Evolutionary conservation across 768 basidiomycete species (phyloP).

Genomic region (Termitomyces sp.): DNA sequence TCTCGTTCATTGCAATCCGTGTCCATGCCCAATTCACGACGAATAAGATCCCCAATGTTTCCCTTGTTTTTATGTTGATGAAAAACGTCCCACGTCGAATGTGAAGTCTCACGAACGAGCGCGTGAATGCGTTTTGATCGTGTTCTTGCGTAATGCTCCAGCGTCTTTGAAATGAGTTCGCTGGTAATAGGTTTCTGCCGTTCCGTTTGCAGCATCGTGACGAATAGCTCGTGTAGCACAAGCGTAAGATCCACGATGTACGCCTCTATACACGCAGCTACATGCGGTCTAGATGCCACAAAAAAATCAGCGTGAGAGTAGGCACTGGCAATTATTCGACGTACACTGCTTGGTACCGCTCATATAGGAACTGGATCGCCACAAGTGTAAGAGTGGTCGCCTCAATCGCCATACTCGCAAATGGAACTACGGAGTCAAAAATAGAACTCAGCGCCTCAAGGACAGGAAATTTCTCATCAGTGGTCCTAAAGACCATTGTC

Average conservation of each 20-base stretch:
- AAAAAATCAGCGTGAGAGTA: background rate
- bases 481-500: background rate
- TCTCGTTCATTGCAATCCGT: background rate
- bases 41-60: background rate
- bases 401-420: conserved; percentile 1
- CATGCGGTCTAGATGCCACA: background rate
- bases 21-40: background rate
- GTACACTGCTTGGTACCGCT: background rate
- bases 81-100: background rate
- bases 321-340: background rate
- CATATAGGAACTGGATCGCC: background rate
- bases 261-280: conserved; percentile 7
- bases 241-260: conserved; percentile 17
- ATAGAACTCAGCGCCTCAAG: background rate
- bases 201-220: background rate
- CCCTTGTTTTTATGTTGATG: background rate
- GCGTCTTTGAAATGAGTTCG: background rate
- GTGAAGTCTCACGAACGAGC: background rate
- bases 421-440: background rate
- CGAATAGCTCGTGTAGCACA: conserved; percentile 12
- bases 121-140: background rate
- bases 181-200: background rate
- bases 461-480: background rate
- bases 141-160: background rate
- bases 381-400: background rate